phyloP scores from a whole-genome alignment of 495 filamentous ascomycete genomes.

The Aspergillus asperescens region DNA sequence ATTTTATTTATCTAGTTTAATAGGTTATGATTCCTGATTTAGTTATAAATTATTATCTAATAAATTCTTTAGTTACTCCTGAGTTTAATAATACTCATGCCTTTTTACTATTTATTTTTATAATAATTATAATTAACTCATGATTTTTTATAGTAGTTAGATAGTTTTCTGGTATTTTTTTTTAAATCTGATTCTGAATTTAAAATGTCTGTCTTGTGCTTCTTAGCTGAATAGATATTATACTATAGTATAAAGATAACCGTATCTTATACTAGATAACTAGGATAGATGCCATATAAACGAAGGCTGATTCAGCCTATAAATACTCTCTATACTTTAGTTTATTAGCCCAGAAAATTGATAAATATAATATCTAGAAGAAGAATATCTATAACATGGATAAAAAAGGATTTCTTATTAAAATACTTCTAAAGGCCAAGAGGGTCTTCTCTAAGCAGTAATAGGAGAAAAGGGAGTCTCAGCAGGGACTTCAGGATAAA shows the following conservation, averaged over 20 bases:
- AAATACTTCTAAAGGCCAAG: neutral
- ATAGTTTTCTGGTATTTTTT: too few species aligned
- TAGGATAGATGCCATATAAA: neutral
- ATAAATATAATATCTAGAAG: neutral
- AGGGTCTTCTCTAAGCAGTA: constrained; percentile 9
- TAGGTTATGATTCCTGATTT: too few species aligned
- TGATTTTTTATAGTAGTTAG: too few species aligned
- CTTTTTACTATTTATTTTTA: too few species aligned
- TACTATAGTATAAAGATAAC: neutral
- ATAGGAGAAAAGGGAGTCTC: neutral
- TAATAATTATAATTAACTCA: too few species aligned
- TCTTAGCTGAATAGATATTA: too few species aligned
- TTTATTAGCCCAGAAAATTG: neutral
- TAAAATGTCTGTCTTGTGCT: too few species aligned
- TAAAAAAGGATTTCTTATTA: neutral
- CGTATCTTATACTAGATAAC: neutral
- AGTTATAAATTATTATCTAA: too few species aligned
- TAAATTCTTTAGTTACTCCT: too few species aligned
- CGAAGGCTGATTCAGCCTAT: neutral
- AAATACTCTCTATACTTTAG: neutral
- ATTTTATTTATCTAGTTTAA: too few species aligned
- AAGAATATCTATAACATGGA: neutral
- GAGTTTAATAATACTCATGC: too few species aligned
- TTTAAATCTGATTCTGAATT: too few species aligned
- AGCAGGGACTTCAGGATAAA: constrained; percentile 5